Evolutionary conservation across 129 eudicot species (phyloP).

Genomic region (Artemisia argyi): DNA sequence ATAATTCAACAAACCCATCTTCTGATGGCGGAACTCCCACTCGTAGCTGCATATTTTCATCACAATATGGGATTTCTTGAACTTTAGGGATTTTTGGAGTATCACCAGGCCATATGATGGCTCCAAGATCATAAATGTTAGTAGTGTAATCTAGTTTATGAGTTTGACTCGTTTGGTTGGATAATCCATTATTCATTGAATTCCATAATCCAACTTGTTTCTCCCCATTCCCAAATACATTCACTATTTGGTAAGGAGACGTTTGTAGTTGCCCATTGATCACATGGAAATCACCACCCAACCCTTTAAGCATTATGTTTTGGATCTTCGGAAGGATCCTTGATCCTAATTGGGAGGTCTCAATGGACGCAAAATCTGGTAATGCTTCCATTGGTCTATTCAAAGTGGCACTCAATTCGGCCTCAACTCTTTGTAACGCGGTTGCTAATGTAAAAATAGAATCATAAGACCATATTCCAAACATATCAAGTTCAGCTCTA

Average conservation of each 20-base stretch:
- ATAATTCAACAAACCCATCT: constrained; percentile 43
- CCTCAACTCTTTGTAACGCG: constrained; percentile 36
- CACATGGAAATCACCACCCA: constrained; percentile 41
- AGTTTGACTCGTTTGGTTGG: neutral
- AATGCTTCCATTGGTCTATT: neutral
- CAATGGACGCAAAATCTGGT: neutral
- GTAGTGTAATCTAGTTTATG: neutral
- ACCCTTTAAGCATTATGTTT: constrained; percentile 31
- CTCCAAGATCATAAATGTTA: constrained; percentile 28
- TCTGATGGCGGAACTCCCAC: constrained; percentile 46
- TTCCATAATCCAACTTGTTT: constrained; percentile 54
- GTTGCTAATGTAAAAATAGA: constrained; percentile 39
- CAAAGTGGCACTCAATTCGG: neutral
- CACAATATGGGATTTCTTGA: constrained; percentile 32
- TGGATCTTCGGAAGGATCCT: constrained; percentile 30
- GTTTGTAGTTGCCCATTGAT: constrained; percentile 31
- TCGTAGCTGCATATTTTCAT: constrained; percentile 22
- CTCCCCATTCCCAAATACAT: constrained; percentile 38
- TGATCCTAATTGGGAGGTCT: constrained; percentile 31
- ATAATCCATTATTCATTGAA: constrained; percentile 14
- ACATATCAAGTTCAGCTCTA: constrained; percentile 23
- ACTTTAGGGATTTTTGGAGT: constrained; percentile 35
- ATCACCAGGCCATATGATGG: constrained; percentile 70
- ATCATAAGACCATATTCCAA: constrained; percentile 56
- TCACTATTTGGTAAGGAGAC: constrained; percentile 41